Evolutionary conservation across 73 alveolate species (phyloP).

Genomic region (Halteria grandinella): DNA sequence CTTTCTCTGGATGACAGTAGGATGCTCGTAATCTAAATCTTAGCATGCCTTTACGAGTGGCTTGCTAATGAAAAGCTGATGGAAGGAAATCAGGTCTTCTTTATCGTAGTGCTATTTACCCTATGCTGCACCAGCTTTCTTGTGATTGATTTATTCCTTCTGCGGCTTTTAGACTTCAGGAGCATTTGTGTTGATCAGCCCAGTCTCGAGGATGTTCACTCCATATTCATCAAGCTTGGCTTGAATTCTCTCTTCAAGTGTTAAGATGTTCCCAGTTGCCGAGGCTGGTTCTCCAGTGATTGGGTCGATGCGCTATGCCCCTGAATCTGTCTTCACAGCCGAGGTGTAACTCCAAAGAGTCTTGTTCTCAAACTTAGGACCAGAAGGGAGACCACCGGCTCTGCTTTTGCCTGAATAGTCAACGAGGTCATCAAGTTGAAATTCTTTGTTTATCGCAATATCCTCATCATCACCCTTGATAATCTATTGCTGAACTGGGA

Average conservation of each 20-base stretch:
- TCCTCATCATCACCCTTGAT: constrained; percentile 21
- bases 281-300: not conserved
- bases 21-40: constrained; percentile 94
- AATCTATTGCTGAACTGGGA: not conserved
- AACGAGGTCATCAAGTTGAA: constrained; percentile 1
- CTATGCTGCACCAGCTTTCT: not conserved
- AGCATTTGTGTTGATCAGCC: not conserved
- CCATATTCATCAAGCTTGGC: constrained; percentile 25
- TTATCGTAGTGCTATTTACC: constrained; percentile 63
- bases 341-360: constrained; percentile 31
- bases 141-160: not conserved
- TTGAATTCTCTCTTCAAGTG: constrained; percentile 6
- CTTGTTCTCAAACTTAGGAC: not conserved
- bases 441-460: constrained; percentile 6
- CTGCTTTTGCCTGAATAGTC: constrained; percentile 4
- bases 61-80: constrained; percentile 78
- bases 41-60: constrained; percentile 90
- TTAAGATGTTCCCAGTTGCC: not conserved
- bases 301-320: not conserved
- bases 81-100: constrained; percentile 57
- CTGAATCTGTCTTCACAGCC: constrained; percentile 9
- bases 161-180: too few species aligned
- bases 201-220: constrained; percentile 4
- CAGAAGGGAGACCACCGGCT: too few species aligned
- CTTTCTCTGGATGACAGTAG: constrained; percentile 96